A percentile compares a stretch with the other conserved stretches of the same genome.
Evolutionary conservation across 1,139 yeast species (phyloP).

Genomic region (Protomyces arabidopsidicola): DNA sequence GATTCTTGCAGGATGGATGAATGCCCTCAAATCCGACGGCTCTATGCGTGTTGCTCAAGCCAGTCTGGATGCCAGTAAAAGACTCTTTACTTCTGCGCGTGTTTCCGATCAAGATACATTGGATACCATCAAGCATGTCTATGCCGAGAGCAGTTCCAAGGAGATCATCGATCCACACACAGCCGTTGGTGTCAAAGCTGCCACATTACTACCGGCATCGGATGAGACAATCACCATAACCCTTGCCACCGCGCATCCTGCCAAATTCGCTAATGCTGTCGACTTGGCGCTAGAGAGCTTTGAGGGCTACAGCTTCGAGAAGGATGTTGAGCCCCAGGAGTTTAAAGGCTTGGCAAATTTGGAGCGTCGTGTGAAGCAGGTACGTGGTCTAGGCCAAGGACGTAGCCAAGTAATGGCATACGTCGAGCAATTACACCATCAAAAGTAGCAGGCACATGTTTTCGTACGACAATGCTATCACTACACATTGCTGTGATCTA

Average conservation of each 20-base stretch:
- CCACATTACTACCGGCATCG: conserved; percentile 41
- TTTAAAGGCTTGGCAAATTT: conserved; percentile 64
- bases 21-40: conserved; percentile 67
- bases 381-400: conserved; percentile 48
- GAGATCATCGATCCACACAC: conserved; percentile 95
- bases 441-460: neutral
- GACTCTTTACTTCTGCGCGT: conserved; percentile 70
- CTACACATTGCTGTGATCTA: too few species aligned
- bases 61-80: conserved; percentile 62
- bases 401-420: conserved; percentile 24
- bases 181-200: conserved; percentile 84
- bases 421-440: conserved; percentile 8
- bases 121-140: conserved; percentile 66
- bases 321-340: conserved; percentile 83
- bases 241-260: conserved; percentile 96
- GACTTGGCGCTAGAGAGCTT: conserved; percentile 64
- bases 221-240: conserved; percentile 58
- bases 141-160: conserved; percentile 50
- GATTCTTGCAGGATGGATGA: conserved; percentile 71
- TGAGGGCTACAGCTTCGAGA: conserved; percentile 66
- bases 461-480: too few species aligned
- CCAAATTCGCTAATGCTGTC: conserved; percentile 95
- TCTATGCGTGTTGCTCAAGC: conserved; percentile 64
- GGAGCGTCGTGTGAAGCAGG: conserved; percentile 69
- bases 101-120: conserved; percentile 74